Conservation (phyloP, 2,329 filamentous ascomycete genomes). For the Nothopassalora personata region DNA sequence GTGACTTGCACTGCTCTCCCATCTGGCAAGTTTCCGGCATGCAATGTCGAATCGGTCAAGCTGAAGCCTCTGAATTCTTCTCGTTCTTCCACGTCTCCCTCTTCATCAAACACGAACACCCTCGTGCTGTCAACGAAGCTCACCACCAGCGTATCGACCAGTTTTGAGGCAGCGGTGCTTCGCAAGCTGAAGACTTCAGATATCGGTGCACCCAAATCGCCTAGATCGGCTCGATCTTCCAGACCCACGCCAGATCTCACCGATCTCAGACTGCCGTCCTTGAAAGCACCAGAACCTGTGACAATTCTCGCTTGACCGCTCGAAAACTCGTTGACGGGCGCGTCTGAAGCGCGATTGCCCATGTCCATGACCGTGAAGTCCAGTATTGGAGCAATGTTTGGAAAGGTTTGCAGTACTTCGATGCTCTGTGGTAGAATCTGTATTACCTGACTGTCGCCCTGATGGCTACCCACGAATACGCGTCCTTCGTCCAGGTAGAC, state of each 20-base stretch:
- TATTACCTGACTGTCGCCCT: slow-evolving; percentile 84
- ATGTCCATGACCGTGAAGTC: slow-evolving; percentile 97
- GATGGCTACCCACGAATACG: slow-evolving; percentile 85
- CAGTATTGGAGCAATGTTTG: slow-evolving; percentile 84
- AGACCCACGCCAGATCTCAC: slow-evolving; percentile 91
- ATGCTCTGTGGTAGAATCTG: slow-evolving; percentile 55
- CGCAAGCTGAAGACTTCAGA: slow-evolving; percentile 47
- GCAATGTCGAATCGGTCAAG: slow-evolving; percentile 65
- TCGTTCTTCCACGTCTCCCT: slow-evolving; percentile 80
- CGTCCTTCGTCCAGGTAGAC: slow-evolving; percentile 69
- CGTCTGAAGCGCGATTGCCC: slow-evolving; percentile 74
- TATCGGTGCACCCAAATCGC: slow-evolving; percentile 56
- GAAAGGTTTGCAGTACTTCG: slow-evolving; percentile 65
- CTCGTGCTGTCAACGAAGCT: slow-evolving; percentile 81
- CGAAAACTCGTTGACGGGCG: slow-evolving; percentile 81
- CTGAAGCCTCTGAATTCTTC: slow-evolving; percentile 67
- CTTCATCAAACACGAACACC: slow-evolving; percentile 67
- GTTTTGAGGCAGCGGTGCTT: slow-evolving; percentile 66
- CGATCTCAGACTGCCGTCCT: slow-evolving; percentile 81
- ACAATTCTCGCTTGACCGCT: slow-evolving; percentile 92
- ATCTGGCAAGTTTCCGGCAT: slow-evolving; percentile 58
- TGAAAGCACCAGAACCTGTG: slow-evolving; percentile 83
- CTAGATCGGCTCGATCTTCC: slow-evolving; percentile 61
- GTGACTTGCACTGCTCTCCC: slow-evolving; percentile 73
- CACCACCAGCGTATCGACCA: slow-evolving; percentile 67